Evolutionary conservation across 352 stramenopile genomes (phyloP), one percentile per base, ranked within the genome.

Genomic region (Globisporangium acanthophoron): DNA sequence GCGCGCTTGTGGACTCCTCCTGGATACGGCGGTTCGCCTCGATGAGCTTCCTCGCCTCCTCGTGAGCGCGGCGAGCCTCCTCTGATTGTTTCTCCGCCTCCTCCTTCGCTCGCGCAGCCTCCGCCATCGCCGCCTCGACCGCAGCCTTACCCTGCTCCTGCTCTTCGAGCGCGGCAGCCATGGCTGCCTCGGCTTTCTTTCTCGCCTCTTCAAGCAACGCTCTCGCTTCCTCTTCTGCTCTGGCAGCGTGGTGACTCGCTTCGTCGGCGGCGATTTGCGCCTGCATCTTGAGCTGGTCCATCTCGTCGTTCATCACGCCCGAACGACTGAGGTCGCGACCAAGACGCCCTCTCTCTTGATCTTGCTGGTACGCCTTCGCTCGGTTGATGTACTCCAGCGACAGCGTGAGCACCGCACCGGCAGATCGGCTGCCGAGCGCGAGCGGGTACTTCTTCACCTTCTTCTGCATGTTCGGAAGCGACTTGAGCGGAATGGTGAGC

Each of bases 301-400:
- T 91, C 63, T 89, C 77, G 65, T 94, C 83, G 50, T 88, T 89
- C 78, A 90, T 82, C 45, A 90, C 74, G 21, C 65, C 69, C 0
- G 74, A 78, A 16, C 78, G 71, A 37, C 70, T 77, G 27, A 88
- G 57, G 54, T 89, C 81, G 44, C 86, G 78, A 41, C 65, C 72
- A 51, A 88, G 66, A 52, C 78, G 73, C 4, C 73, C 62, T 52
- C 78, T 73, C 52, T 88, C 72, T 52, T 92, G 79, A 24, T 87
- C 78, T 56, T 94, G 73, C 31, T 90, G 73, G 56, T 76, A 87
- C 24, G 80, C 80, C 68, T 90, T 91, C 3, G 75, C 82, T 56
- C 90, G 90, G 67, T 94, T 94, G 29, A 92, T 76, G 58, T 94
- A 94, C 57, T 94, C 85, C 12, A 94, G 64, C 35, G 80, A 77